Evolutionary conservation across 2,329 filamentous ascomycete genomes (phyloP), one percentile per base, ranked within the genome.

Genomic region (Pseudonectria buxi): DNA sequence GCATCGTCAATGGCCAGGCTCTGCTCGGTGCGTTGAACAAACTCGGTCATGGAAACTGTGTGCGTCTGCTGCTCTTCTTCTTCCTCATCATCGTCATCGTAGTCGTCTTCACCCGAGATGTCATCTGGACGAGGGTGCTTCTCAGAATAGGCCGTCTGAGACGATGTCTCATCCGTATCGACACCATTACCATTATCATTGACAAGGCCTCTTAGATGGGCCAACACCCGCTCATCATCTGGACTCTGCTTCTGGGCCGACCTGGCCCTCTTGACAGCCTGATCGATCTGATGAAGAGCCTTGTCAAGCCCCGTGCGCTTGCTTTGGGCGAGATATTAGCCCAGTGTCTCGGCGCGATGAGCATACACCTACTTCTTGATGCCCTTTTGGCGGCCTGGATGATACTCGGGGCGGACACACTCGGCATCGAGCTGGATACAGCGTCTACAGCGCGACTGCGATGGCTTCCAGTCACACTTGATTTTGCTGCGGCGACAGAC

Each of bases 301-400:
- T 86, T 86, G 43, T 86, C 82, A 22, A 86, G 62, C 1, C 83
- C 83, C 12, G 78, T 81, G 27, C 83, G 76, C 58, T 87, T 87
- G 58, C 82, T 86, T 43, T 22, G 34, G 24, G 29, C 14, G 14
- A 28, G 10, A 38, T 15, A 39, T 32, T 24, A 9, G n/a, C 11
- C 4, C 9, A 7, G 10, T 16, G 15, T 9, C 27, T 12, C 5
- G 26, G 14, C 13, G 12, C n/a, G 26, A 27, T n/a, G n/a, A 5
- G 11, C 3, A 16, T 26, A 7, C 38, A 47, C 67, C 59, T 60
- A 82, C 82, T 86, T 86, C 57, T 86, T 86, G 41, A 86, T 81
- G 14, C 82, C 83, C 53, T 86, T 86, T 52, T 84, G 81, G 32
- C 83, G 68, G 7, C 82, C 82, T 4, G 84, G 72, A 43, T 85